phyloP scores from a whole-genome alignment of 768 basidiomycete species.

The Psilocybe cubensis region DNA sequence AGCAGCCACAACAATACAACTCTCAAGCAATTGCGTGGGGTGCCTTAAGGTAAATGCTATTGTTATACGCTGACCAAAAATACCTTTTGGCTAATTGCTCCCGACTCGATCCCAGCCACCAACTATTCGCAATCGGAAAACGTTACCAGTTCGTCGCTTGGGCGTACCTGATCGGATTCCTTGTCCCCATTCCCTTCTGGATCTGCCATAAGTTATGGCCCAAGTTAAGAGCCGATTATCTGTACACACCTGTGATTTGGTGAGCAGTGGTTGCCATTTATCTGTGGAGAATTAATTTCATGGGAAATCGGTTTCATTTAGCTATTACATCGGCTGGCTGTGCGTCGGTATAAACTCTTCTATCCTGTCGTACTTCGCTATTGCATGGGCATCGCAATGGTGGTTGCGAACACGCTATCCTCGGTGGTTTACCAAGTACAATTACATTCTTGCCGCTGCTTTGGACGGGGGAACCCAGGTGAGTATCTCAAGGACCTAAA shows the following conservation, averaged over 20 bases:
- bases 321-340: slow-evolving; percentile 52
- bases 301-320: slow-evolving; percentile 14
- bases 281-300: background rate
- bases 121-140: slow-evolving; percentile 45
- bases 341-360: slow-evolving; percentile 55
- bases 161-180: slow-evolving; percentile 50
- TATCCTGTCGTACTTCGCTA: slow-evolving; percentile 39
- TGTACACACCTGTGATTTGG: slow-evolving; percentile 52
- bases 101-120: slow-evolving; percentile 30
- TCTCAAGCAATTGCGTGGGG: slow-evolving; percentile 58
- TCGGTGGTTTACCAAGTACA: slow-evolving; percentile 49
- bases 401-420: slow-evolving; percentile 48
- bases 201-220: slow-evolving; percentile 47
- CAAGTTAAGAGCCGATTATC: slow-evolving; percentile 45
- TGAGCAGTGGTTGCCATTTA: slow-evolving; percentile 18
- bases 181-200: slow-evolving; percentile 59
- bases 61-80: background rate
- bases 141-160: slow-evolving; percentile 54
- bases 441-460: slow-evolving; percentile 43
- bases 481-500: background rate
- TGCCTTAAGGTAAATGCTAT: slow-evolving; percentile 37
- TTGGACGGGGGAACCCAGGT: slow-evolving; percentile 41
- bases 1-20: slow-evolving; percentile 53
- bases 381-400: slow-evolving; percentile 52
- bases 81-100: background rate